These are phyloP conservation scores for Zelonia costaricensis DNA, from an alignment of 208 protist species.

Conservation along the genomic window DNA sequence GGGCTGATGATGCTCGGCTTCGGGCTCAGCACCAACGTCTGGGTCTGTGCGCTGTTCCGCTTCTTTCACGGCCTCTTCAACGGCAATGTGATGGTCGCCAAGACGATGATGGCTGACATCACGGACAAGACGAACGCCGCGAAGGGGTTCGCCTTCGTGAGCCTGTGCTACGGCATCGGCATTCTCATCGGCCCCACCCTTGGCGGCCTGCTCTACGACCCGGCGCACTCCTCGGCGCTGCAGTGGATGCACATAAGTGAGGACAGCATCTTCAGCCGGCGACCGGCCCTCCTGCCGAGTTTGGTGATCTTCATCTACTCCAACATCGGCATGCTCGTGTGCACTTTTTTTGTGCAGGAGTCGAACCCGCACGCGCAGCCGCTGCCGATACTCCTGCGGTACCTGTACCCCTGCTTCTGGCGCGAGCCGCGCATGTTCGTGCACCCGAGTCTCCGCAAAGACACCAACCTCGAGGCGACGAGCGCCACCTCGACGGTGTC, in stretches of 20 bases:
- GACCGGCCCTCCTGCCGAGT: constrained; percentile 56
- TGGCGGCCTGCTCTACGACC: constrained; percentile 70
- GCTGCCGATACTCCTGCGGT: constrained; percentile 29
- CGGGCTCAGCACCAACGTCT: constrained; percentile 55
- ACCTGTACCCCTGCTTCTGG: constrained; percentile 37
- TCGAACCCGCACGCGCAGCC: constrained; percentile 53
- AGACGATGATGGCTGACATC: constrained; percentile 80
- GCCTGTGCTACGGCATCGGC: constrained; percentile 75
- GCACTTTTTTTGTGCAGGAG: constrained; percentile 57
- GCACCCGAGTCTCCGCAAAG: not conserved
- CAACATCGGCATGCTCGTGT: constrained; percentile 45
- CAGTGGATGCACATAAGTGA: constrained; percentile 37
- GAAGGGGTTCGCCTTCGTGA: constrained; percentile 96
- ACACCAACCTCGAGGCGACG: not conserved
- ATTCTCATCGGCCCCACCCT: constrained; percentile 57
- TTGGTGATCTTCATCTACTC: constrained; percentile 60
- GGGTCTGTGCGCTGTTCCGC: constrained; percentile 48
- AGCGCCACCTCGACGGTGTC: not conserved
- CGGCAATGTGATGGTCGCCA: constrained; percentile 74
- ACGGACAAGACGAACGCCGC: constrained; percentile 67
- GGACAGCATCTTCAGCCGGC: constrained; percentile 40
- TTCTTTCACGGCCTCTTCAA: constrained; percentile 77
- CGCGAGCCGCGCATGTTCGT: constrained; percentile 32
- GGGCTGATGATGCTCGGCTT: constrained; percentile 70
- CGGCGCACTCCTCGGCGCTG: constrained; percentile 30